Conservation (phyloP, 805 yeast genomes). For the Wickerhamiella domercqiae region DNA sequence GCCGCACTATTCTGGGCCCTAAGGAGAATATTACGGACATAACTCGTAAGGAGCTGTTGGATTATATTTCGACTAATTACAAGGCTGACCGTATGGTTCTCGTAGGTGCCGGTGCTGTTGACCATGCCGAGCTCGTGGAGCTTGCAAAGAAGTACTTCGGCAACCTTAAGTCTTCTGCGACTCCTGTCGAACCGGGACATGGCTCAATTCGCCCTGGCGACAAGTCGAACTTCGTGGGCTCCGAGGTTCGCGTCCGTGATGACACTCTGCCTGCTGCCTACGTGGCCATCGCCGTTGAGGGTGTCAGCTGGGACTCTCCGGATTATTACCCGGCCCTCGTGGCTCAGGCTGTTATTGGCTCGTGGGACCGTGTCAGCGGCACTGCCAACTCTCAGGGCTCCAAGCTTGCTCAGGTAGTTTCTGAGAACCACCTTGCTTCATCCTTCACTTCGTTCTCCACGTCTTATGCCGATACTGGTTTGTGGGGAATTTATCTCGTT, state of each 20-base stretch:
- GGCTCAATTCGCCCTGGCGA: slow-evolving; percentile 42
- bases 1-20: slow-evolving; percentile 94
- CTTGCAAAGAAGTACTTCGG: slow-evolving; percentile 63
- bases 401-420: slow-evolving; percentile 53
- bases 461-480: slow-evolving; percentile 90
- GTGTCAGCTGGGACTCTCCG: slow-evolving; percentile 92
- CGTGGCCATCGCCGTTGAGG: slow-evolving; percentile 90
- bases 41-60: slow-evolving; percentile 55
- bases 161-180: slow-evolving; percentile 29
- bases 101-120: slow-evolving; percentile 88
- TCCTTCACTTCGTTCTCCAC: slow-evolving; percentile 95
- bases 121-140: slow-evolving; percentile 67
- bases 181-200: slow-evolving; percentile 55
- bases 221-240: slow-evolving; percentile 69
- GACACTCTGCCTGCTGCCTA: slow-evolving; percentile 75
- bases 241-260: slow-evolving; percentile 74
- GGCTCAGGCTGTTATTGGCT: slow-evolving; percentile 92
- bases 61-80: slow-evolving; percentile 73
- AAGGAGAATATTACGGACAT: slow-evolving; percentile 73
- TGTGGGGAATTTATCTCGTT: slow-evolving; percentile 92
- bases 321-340: slow-evolving; percentile 92
- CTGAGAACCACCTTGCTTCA: slow-evolving; percentile 60
- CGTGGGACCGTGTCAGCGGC: slow-evolving; percentile 91
- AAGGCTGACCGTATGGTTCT: slow-evolving; percentile 95
- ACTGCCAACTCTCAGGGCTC: slow-evolving; percentile 75